Conservation (phyloP, 768 basidiomycete genomes). For the Leccinum pellstonianum region DNA sequence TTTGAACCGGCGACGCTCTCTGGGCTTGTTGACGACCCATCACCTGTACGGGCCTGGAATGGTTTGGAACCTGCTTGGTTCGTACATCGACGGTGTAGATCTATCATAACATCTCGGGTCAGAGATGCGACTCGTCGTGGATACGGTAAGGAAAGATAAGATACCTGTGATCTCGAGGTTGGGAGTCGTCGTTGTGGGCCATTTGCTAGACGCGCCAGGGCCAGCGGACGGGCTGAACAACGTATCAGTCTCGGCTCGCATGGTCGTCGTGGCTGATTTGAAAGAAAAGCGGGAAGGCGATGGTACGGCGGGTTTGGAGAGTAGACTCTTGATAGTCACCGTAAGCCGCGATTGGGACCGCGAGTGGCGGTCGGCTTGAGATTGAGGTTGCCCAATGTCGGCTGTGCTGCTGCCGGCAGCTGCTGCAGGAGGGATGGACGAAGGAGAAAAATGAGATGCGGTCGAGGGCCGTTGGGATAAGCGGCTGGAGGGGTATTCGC, state of each 20-base stretch:
- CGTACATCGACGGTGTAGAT: conserved; percentile 23
- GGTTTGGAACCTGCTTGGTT: conserved; percentile 15
- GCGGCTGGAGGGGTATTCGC: background rate
- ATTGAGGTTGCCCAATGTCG: background rate
- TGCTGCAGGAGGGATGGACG: background rate
- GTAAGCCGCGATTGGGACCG: conserved; percentile 22
- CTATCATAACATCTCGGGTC: background rate
- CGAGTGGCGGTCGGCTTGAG: conserved; percentile 8
- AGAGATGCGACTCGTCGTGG: background rate
- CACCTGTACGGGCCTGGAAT: background rate
- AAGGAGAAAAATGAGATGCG: conserved; percentile 4
- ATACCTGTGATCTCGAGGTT: too few species aligned
- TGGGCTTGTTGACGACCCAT: conserved; percentile 9
- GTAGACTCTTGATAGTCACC: conserved; percentile 35
- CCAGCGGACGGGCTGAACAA: conserved; percentile 14
- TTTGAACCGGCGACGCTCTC: conserved; percentile 10
- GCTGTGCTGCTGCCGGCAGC: background rate
- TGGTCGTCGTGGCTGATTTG: conserved; percentile 8
- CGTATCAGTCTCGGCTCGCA: conserved; percentile 12
- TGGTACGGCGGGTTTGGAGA: conserved; percentile 32
- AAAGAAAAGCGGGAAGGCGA: conserved; percentile 26
- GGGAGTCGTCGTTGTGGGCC: conserved; percentile 2
- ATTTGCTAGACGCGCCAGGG: background rate
- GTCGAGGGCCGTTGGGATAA: conserved; percentile 21
- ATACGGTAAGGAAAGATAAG: background rate